Base-by-base conservation (phyloP, 2,329 filamentous ascomycete species). In the Cercospora sp. region DNA sequence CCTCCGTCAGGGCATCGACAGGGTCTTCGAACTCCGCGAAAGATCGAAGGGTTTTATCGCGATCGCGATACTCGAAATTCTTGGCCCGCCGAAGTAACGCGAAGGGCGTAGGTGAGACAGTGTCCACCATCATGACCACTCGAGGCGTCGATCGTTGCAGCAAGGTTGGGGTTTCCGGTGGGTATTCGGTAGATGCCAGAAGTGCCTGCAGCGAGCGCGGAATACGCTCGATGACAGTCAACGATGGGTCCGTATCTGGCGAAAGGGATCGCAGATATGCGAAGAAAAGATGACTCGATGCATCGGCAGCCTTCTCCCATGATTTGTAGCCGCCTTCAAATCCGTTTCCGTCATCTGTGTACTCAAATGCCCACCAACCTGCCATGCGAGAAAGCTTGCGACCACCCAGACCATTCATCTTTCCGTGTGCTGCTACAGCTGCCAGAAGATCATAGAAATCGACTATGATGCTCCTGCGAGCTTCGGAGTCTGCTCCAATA, bases 361-460 rank as follows among this genome's bases (percentile, higher is more conserved):
- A 92, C 76, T 97, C 94, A 78, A 99, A 99, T 0, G 94, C 93
- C 95, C 95, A 99, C 95, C 95, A 99, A 57, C 94, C 93, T 48
- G 94, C 95, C 86, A 96, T 92, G 72, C 95, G 88, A 9, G 95
- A 98, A 64, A 99, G 86, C 79, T 98, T 98, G 71, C 94, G 89
- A 28, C 95, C 95, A 69, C 93, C 92, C 70, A 99, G 87, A 53
- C 95, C 95, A 78, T 99, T 99, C 64, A 85, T 89, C 82, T 98
- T 98, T 73, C 92, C 92, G 76, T 97, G 92, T 13, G 95, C 95
- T 36, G 95, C 94, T 74, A 97, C 89, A 7, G 94, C 93, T 3
- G 94, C 89, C 55, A 99, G 82, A 0, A 99, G 87, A 75, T 98
- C 94, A 80, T 98, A 99, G 81, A 97, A 98, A 81, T 96, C 92